Percentiles rank a stretch among this genome's conserved stretches.
These are phyloP conservation scores for Edaphochlamys debaryana DNA, from an alignment of 139 green algal genomes.

Conservation along the genomic window DNA sequence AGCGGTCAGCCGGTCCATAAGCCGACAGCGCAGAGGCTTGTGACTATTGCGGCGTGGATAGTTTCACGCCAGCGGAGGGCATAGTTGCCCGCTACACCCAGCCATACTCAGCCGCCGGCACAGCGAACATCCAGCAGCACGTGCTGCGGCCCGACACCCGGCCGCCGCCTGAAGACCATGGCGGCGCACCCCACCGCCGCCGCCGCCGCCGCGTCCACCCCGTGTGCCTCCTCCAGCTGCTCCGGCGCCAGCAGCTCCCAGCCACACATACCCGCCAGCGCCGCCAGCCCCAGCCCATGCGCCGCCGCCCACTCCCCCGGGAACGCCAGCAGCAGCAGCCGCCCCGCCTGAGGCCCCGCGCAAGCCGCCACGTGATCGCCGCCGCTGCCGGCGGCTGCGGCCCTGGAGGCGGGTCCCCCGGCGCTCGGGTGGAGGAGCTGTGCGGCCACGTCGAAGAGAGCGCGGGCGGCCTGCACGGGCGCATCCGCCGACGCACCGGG, in stretches of 20 bases:
- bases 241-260: slow-evolving; percentile 16
- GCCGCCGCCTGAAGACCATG: slow-evolving; percentile 4
- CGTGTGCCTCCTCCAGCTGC: background rate
- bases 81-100: too few relatives aligned
- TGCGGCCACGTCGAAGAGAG: background rate
- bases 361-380: background rate
- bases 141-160: too few relatives aligned
- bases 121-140: too few relatives aligned
- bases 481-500: background rate
- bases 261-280: slow-evolving; percentile 17
- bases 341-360: too few relatives aligned
- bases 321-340: slow-evolving; percentile 17
- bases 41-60: too few relatives aligned
- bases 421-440: background rate
- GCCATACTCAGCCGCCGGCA: too few relatives aligned
- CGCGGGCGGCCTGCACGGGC: background rate
- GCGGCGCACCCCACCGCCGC: background rate
- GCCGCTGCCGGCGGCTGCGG: background rate
- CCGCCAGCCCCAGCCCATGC: slow-evolving; percentile 12
- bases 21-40: too few relatives aligned
- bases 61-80: too few relatives aligned
- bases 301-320: slow-evolving; percentile 11
- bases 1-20: too few relatives aligned
- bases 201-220: background rate
- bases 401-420: background rate